Base-by-base conservation (phyloP, 1,284 basidiomycete species). In the Exobasidium rhododendri region DNA sequence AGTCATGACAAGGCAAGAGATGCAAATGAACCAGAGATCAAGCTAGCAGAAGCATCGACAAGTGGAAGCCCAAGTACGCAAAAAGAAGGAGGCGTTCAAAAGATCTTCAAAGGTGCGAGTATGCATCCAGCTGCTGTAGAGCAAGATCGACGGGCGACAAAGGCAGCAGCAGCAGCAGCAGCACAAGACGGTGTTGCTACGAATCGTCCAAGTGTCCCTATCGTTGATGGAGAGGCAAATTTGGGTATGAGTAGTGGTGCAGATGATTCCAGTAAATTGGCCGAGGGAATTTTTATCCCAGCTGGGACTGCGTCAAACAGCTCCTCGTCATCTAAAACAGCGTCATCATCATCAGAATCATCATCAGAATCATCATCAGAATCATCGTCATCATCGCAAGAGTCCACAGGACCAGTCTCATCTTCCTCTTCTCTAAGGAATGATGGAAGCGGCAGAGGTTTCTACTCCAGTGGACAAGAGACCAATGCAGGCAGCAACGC, bases 381-480 rank as follows among this genome's bases (percentile, higher is more conserved):
- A 52, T 28, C 50, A 17, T 11, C 28, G n/a, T 17, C 44, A 45
- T n/a, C 44, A 45, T 50, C 47, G 5, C n/a, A 50, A 50, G 47
- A 26, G 13, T 5, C 5, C 20, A 20, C 47, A 2, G n/a, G 47
- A 50, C 14, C 22, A 17, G n/a, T 28, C 28, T 13, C n/a, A 50
- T 20, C 20, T 6, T 50, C 26, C 24, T 20, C 26, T 17, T 26
- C 52, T 44, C 26, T 29, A 4, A n/a, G 14, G 30, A 55, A 11
- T 4, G 24, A 20, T 32, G 32, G 24, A 3, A 30, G 31, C 5
- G 22, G 28, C 29, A 55, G 40, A 11, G 24, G 35, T 4, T 14
- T 14, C 35, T 32, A 26, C 17, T 20, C 52, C 11, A 13, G 14
- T 44, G n/a, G 24, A 31, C 32, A 55, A 29, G 52, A 55, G n/a